Base-by-base conservation (phyloP, 345 rosid genomes). In the Dipteronia dyeriana region DNA sequence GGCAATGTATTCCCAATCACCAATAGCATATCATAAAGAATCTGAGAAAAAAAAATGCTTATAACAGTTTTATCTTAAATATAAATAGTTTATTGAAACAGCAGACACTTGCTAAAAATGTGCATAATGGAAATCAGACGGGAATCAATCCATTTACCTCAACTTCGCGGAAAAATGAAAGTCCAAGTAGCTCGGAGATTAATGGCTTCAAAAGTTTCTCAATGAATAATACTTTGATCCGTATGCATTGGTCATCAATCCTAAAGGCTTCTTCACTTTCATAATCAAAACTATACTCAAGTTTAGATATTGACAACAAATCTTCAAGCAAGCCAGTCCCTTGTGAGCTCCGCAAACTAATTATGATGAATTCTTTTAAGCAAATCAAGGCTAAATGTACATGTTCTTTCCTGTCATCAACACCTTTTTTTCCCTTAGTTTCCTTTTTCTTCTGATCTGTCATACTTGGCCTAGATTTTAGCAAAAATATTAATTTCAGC, bases 401-500 rank as follows among this genome's bases (percentile, higher is more conserved):
- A 84, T 83, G 79, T 71, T 87, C 91, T 82, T 87, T 91, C 78
- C 84, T 84, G 53, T 82, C 85, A 70, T 91, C 95, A 7, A 57
- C 63, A 78, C 81, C 82, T 63, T 85, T 89, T 53, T 71, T 85
- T 38, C 79, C 86, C 41, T 79, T 89, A 2, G 68, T 79, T 41
- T 83, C 84, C 60, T 82, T 85, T 84, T 76, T 83, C 79, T 82
- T 86, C 39, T 79, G 85, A 71, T 68, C 72, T 38, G 71, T 79
- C 49, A 57, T 68, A 66, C 69, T 81, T 67, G 76, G 74, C 47
- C 87, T 86, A 8, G 84, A 74, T 75, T 80, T 89, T 65, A 88
- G 88, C 84, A 82, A 66, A 80, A 90, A 83, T 63, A 86, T 84
- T 74, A 94, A 69, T 86, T 91, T 87, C 82, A 94, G 83, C 85